Evolutionary conservation across 2,329 filamentous ascomycete species (phyloP), one percentile per base, ranked within the genome.

Genomic region (Colletotrichum chlorophyti): DNA sequence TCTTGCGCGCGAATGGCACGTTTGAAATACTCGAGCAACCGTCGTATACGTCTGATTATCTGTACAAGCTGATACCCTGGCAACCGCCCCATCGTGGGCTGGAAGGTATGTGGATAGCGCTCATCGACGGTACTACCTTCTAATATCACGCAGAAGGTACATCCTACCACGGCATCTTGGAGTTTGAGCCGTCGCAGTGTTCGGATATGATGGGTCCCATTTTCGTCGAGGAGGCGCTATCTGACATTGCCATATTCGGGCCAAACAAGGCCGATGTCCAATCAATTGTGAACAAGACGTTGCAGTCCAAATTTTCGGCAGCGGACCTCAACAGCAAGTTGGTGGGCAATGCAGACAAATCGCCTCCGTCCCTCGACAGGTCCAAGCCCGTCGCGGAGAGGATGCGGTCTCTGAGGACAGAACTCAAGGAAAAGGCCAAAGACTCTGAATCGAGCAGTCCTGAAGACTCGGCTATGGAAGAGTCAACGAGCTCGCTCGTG

Each of bases 1-100:
- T 85, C 2, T 69, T 89, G 23, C 79, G 85, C 23, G 83, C 83
- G 29, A 88, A 82, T 61, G 85, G 86, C 15, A 76, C 74, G 12
- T 85, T 88, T 66, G 84, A 86, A 26, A 84, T 89, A 15, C 68
- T 89, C 23, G 82, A 87, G 62, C 83, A 84, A 65, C 84, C 86
- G 5, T 83, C 84, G 1, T 78, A 79, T 55, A 83, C 83, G 2
- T 78, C 82, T 2, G 79, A 83, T 43, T 84, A 87, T 53, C 72
- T 86, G 10, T 86, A 81, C 60, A 84, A 87, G 62, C 71, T 89
- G 60, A 75, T 86, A 12, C 83, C 85, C 0, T 88, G 86, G 86
- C 76, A 82, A 63, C 68, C 83, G 5, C 84, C 85, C 2, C 79
- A 86, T 65, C 79, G 84, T 19, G 84, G 83, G 1, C 66, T 85